Evolutionary conservation across 2,329 filamentous ascomycete species (phyloP).

Genomic region (Sclerotinia trifoliorum): DNA sequence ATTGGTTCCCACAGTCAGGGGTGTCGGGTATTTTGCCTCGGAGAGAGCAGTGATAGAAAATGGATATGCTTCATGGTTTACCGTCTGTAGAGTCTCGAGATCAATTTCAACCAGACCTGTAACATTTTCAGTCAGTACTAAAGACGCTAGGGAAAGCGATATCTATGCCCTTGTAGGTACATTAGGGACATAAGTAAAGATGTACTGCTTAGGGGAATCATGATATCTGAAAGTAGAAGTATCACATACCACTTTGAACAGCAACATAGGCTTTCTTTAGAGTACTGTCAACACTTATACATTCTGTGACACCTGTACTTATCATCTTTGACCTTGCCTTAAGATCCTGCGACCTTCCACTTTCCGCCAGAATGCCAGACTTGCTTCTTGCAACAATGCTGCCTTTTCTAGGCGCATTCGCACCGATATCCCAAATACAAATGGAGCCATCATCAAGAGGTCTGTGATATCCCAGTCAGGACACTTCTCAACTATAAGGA

Average conservation of each 20-base stretch:
- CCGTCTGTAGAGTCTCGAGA: slow-evolving; percentile 66
- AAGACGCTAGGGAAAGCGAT: not conserved
- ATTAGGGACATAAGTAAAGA: not conserved
- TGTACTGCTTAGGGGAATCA: not conserved
- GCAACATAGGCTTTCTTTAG: slow-evolving; percentile 74
- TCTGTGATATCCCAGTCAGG: slow-evolving; percentile 3
- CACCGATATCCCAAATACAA: slow-evolving; percentile 78
- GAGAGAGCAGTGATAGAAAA: slow-evolving; percentile 84
- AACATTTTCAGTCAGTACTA: slow-evolving; percentile 1
- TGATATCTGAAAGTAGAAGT: not conserved
- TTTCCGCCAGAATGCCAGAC: slow-evolving; percentile 65
- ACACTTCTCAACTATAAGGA: not conserved
- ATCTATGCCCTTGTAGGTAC: not conserved
- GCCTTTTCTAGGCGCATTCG: slow-evolving; percentile 54
- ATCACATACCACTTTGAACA: slow-evolving; percentile 62
- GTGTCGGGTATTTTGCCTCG: slow-evolving; percentile 60
- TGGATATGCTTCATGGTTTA: slow-evolving; percentile 70
- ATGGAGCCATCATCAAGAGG: slow-evolving; percentile 85
- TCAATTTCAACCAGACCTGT: slow-evolving; percentile 76
- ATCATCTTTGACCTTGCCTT: slow-evolving; percentile 60
- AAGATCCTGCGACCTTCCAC: slow-evolving; percentile 46
- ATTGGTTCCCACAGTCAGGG: slow-evolving; percentile 81
- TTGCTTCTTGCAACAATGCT: slow-evolving; percentile 64
- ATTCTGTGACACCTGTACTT: slow-evolving; percentile 74
- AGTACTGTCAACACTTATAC: slow-evolving; percentile 73